phyloP scores from a whole-genome alignment of 805 yeast species.

The Huiozyma naganishii region DNA sequence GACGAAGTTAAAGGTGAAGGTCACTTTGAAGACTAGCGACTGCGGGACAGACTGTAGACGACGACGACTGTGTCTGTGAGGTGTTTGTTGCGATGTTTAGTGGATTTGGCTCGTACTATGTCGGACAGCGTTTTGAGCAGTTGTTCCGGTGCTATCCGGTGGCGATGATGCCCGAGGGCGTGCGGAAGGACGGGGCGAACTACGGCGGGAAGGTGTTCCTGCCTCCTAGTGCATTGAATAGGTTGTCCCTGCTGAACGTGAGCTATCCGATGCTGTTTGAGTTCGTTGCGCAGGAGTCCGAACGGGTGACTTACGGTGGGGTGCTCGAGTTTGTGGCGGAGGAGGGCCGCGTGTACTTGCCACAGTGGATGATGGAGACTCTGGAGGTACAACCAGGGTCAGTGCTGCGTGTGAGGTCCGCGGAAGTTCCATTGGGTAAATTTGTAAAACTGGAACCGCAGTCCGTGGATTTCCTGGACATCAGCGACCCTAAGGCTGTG shows the following conservation, averaged over 20 bases:
- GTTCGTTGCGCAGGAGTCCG: constrained; percentile 54
- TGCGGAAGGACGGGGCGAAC: constrained; percentile 66
- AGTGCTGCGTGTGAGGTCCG: constrained; percentile 58
- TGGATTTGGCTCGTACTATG: too few relatives aligned
- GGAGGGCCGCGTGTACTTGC: constrained; percentile 92
- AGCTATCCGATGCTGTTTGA: constrained; percentile 94
- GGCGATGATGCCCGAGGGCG: constrained; percentile 73
- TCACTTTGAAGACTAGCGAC: too few relatives aligned
- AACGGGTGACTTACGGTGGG: constrained; percentile 71
- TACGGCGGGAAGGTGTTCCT: constrained; percentile 92
- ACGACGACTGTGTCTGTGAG: too few relatives aligned
- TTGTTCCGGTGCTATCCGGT: constrained; percentile 89
- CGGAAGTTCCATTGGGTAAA: constrained; percentile 74
- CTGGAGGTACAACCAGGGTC: constrained; percentile 66
- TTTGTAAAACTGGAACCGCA: constrained; percentile 95
- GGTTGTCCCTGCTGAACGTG: constrained; percentile 80
- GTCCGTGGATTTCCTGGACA: constrained; percentile 83
- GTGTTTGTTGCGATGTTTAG: too few relatives aligned
- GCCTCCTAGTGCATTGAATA: constrained; percentile 87
- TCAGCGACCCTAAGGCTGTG: constrained; percentile 93
- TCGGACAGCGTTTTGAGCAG: constrained; percentile 58
- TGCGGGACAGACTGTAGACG: too few relatives aligned
- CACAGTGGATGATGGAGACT: constrained; percentile 93
- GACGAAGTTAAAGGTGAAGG: too few relatives aligned
- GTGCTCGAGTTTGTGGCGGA: constrained; percentile 94